A percentile compares a stretch with the other conserved stretches of the same genome.
Conservation (phyloP, 2,329 filamentous ascomycete genomes). For the Aspergillus viridinutans region DNA sequence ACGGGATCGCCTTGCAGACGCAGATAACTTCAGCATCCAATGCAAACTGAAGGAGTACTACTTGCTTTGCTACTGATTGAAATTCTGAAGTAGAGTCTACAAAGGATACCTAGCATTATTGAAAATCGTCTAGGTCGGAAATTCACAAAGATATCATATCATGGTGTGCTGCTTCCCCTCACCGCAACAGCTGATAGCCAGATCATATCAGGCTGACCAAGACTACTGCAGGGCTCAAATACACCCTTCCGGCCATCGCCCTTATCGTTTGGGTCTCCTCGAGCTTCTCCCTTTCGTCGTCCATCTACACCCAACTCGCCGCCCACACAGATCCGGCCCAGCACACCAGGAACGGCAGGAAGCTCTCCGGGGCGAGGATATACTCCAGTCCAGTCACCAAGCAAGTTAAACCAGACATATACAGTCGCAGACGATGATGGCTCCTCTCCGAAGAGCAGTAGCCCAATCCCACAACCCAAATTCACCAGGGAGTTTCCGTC, state of each 20-base stretch:
- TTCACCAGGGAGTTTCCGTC: slow-evolving; percentile 36
- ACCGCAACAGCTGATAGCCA: neutral
- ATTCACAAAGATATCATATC: slow-evolving; percentile 1
- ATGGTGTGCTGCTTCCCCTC: slow-evolving; percentile 16
- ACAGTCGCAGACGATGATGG: slow-evolving; percentile 40
- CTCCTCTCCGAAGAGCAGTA: slow-evolving; percentile 22
- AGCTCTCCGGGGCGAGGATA: slow-evolving; percentile 40
- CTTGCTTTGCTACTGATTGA: neutral
- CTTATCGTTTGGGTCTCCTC: slow-evolving; percentile 65
- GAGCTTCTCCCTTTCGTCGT: slow-evolving; percentile 65
- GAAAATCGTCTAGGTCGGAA: neutral
- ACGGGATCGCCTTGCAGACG: neutral
- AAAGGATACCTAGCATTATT: neutral
- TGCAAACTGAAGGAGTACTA: neutral
- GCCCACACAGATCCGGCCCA: slow-evolving; percentile 50
- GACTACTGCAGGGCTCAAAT: slow-evolving; percentile 42
- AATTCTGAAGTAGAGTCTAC: neutral
- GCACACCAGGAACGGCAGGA: slow-evolving; percentile 49
- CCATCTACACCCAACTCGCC: slow-evolving; percentile 61
- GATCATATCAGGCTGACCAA: neutral
- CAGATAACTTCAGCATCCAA: neutral
- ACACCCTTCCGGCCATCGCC: slow-evolving; percentile 67
- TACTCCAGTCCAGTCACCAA: slow-evolving; percentile 44
- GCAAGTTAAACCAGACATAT: slow-evolving; percentile 46
- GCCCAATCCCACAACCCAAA: slow-evolving; percentile 31